phyloP scores from a whole-genome alignment of 148 eudicot species.

The Vaccinium darrowii region DNA sequence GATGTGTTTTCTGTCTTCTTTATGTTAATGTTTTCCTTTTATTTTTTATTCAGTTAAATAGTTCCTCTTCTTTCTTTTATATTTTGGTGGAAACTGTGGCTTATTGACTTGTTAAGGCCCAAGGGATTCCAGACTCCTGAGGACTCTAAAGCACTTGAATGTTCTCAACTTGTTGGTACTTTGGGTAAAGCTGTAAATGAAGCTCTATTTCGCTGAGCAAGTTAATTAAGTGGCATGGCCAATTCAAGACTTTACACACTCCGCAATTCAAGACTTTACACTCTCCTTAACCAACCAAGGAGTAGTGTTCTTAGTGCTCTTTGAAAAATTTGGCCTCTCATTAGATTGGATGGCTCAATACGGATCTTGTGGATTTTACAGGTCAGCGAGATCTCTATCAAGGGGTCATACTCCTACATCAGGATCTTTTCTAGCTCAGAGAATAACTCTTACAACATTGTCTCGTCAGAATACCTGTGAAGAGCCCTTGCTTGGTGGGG shows the following conservation, averaged over 20 bases:
- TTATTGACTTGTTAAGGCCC: neutral
- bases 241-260: neutral
- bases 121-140: neutral
- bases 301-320: neutral
- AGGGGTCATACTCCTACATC: conserved; percentile 57
- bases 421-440: conserved; percentile 41
- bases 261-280: neutral
- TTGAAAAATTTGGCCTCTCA: neutral
- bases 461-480: conserved; percentile 28
- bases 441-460: conserved; percentile 18
- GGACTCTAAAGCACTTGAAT: neutral
- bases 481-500: conserved; percentile 61
- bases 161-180: neutral
- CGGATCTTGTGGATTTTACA: conserved; percentile 24
- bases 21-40: neutral
- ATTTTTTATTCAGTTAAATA: neutral
- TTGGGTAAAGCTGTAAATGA: neutral
- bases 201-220: neutral
- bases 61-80: neutral
- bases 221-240: neutral
- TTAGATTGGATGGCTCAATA: neutral
- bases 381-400: conserved; percentile 75
- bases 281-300: neutral
- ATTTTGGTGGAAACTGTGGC: neutral
- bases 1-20: neutral